These are phyloP conservation scores for Lasiosphaeria hispida DNA, from an alignment of 495 filamentous ascomycete genomes.

Conservation along the genomic window DNA sequence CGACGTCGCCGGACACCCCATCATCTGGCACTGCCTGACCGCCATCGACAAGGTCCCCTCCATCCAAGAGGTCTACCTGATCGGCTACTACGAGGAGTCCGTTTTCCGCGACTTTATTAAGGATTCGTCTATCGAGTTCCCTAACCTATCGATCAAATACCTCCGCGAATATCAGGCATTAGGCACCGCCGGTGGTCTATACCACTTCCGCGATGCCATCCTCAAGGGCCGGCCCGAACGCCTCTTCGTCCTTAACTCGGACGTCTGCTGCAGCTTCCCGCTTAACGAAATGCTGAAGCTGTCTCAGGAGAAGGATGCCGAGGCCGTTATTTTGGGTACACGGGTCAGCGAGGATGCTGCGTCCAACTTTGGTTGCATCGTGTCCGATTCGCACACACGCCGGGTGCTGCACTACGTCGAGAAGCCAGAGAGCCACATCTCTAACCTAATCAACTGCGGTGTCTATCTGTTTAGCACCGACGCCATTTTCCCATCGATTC, in stretches of 20 bases:
- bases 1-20: constrained; percentile 95
- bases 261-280: constrained; percentile 99
- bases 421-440: constrained; percentile 98
- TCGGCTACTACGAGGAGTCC: constrained; percentile 97
- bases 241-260: constrained; percentile 96
- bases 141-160: constrained; percentile 88
- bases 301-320: constrained; percentile 92
- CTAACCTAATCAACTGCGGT: constrained; percentile 98
- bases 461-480: constrained; percentile 97
- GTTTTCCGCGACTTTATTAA: constrained; percentile 99
- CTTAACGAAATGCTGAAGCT: constrained; percentile 91
- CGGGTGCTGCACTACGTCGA: constrained; percentile 99
- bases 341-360: constrained; percentile 89
- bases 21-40: constrained; percentile 94
- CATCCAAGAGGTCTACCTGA: constrained; percentile 93
- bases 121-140: constrained; percentile 77
- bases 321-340: constrained; percentile 95
- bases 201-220: constrained; percentile 99
- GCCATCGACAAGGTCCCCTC: constrained; percentile 87
- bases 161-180: constrained; percentile 96
- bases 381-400: constrained; percentile 90
- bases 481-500: constrained; percentile 94
- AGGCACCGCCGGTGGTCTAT: constrained; percentile 93
- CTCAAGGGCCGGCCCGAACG: constrained; percentile 92
- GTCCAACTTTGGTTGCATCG: constrained; percentile 96